Evolutionary conservation across 2,329 filamentous ascomycete species (phyloP).

Genomic region (Hysterium pulicare): DNA sequence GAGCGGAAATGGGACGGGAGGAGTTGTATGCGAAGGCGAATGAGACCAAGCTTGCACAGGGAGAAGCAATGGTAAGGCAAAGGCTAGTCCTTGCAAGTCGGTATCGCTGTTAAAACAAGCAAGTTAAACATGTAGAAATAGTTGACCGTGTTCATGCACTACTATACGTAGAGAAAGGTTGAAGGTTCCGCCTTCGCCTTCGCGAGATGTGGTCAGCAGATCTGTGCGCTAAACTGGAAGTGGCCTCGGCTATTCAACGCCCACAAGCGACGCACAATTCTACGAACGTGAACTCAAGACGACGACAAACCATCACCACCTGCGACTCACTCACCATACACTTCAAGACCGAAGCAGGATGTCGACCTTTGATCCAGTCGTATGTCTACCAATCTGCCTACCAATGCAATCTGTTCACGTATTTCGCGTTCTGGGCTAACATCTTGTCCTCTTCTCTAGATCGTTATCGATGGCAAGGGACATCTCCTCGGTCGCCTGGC

Average conservation of each 20-base stretch:
- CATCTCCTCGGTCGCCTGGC: slow-evolving; percentile 99
- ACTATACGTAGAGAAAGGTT: too few species aligned
- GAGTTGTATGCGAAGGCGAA: slow-evolving; percentile 6
- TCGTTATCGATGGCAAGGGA: slow-evolving; percentile 99
- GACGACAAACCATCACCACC: slow-evolving; percentile 9
- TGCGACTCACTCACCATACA: slow-evolving; percentile 17
- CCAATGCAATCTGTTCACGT: slow-evolving; percentile 3
- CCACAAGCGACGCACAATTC: background rate
- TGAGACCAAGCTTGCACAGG: slow-evolving; percentile 8
- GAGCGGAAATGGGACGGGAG: background rate
- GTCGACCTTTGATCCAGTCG: slow-evolving; percentile 65
- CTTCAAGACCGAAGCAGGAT: slow-evolving; percentile 47
- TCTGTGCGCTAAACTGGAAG: slow-evolving; percentile 6
- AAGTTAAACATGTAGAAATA: too few species aligned
- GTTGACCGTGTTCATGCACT: too few species aligned
- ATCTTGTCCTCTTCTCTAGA: slow-evolving; percentile 50
- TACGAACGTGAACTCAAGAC: slow-evolving; percentile 1
- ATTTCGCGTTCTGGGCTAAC: slow-evolving; percentile 26
- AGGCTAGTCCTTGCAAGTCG: slow-evolving; percentile 4
- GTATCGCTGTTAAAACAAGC: too few species aligned
- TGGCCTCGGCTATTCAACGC: slow-evolving; percentile 3
- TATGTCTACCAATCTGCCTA: slow-evolving; percentile 45
- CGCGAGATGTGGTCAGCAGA: too few species aligned
- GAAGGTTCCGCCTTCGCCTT: too few species aligned
- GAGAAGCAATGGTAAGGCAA: slow-evolving; percentile 8